These are phyloP conservation scores for Rutstroemia sp. DNA, from an alignment of 2,329 filamentous ascomycete species.

Conservation along the genomic window DNA sequence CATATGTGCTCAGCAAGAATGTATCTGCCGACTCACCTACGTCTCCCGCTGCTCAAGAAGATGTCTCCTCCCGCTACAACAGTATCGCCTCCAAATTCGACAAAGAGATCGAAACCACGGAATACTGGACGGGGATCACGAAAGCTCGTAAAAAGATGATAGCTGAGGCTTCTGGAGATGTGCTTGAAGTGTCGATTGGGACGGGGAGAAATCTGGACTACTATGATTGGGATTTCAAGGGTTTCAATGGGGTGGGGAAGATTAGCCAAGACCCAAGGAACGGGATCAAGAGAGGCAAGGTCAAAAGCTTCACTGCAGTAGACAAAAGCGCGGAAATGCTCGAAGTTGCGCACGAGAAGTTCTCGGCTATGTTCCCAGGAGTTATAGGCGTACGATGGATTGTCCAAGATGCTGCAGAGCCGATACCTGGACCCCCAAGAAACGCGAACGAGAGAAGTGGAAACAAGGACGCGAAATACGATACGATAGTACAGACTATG, in stretches of 20 bases:
- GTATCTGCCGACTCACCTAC: conserved; percentile 14
- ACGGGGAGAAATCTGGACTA: conserved; percentile 54
- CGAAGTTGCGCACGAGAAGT: conserved; percentile 46
- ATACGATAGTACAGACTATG: conserved; percentile 58
- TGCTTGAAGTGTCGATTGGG: conserved; percentile 56
- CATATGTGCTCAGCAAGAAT: conserved; percentile 28
- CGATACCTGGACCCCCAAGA: conserved; percentile 22
- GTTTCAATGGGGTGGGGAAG: conserved; percentile 18
- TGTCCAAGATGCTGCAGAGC: conserved; percentile 24
- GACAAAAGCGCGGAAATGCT: conserved; percentile 56
- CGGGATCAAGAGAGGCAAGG: conserved; percentile 26
- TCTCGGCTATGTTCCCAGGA: conserved; percentile 38
- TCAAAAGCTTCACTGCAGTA: conserved; percentile 53
- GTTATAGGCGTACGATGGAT: conserved; percentile 35
- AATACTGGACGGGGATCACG: conserved; percentile 49
- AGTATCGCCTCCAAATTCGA: conserved; percentile 48
- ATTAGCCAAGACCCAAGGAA: conserved; percentile 8
- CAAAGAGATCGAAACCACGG: conserved; percentile 47
- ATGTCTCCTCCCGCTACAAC: conserved; percentile 28
- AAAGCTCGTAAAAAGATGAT: conserved; percentile 43
- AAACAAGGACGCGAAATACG: conserved; percentile 36
- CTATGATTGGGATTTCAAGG: conserved; percentile 45
- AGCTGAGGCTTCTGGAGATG: conserved; percentile 43
- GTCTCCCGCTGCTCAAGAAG: conserved; percentile 16
- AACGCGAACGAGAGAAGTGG: conserved; percentile 20